A percentile compares a stretch with the other conserved stretches of the same genome.
Evolutionary conservation across 148 eudicot genomes (phyloP).

Genomic region (Bassia scoparia): DNA sequence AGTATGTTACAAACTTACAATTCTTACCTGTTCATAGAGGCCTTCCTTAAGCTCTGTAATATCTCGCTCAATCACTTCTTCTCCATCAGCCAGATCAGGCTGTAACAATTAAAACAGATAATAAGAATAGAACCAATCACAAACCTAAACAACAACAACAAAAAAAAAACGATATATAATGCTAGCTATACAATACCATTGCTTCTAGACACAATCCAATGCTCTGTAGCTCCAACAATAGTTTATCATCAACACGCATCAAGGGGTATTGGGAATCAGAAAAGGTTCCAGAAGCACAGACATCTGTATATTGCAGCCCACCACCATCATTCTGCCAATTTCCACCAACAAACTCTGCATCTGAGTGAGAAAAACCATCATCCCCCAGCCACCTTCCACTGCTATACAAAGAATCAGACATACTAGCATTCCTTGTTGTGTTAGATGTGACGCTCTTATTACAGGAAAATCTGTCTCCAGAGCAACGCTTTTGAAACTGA

Average conservation of each 20-base stretch:
- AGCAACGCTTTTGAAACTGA: conserved; percentile 37
- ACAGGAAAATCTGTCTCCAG: conserved; percentile 49
- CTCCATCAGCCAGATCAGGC: conserved; percentile 51
- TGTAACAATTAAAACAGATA: conserved; percentile 17
- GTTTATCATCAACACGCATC: conserved; percentile 41
- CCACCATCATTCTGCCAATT: conserved; percentile 37
- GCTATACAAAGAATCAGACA: conserved; percentile 51
- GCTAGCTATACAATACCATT: conserved; percentile 30
- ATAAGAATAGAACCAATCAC: conserved; percentile 4
- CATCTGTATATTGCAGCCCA: conserved; percentile 30
- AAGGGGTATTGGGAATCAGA: conserved; percentile 44
- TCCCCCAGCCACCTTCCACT: conserved; percentile 60
- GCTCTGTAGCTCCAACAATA: conserved; percentile 52
- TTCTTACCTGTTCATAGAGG: conserved; percentile 39
- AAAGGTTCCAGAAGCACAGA: conserved; percentile 21
- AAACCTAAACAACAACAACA: not conserved
- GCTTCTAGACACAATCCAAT: conserved; percentile 43
- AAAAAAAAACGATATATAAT: not conserved
- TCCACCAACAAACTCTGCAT: conserved; percentile 48
- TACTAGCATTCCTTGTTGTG: conserved; percentile 40
- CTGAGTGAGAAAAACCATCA: conserved; percentile 48
- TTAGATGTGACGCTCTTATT: conserved; percentile 45
- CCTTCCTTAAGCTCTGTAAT: conserved; percentile 38
- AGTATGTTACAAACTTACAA: conserved; percentile 28
- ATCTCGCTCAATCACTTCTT: conserved; percentile 43